Conservation (phyloP, 495 filamentous ascomycete genomes). For the Astrothelium macrocarpum region DNA sequence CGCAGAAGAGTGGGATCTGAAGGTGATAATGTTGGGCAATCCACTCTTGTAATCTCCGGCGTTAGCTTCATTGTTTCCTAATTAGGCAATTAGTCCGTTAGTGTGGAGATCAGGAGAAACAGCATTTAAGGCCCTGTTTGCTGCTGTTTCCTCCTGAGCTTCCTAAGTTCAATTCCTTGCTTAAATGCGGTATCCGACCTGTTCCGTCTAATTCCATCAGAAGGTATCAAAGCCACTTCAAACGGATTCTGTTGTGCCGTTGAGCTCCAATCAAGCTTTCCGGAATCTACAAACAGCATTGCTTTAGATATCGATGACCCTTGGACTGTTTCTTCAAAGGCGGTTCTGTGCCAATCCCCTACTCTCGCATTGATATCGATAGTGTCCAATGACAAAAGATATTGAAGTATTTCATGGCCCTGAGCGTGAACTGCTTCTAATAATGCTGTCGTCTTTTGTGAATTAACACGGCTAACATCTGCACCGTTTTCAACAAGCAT, state of each 20-base stretch:
- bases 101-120: no score
- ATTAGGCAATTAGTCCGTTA: no score
- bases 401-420: neutral
- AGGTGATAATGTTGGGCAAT: no score
- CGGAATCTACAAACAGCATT: conserved; percentile 1
- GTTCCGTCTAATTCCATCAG: no score
- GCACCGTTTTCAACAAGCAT: neutral
- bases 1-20: neutral
- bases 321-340: neutral
- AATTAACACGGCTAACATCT: neutral
- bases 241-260: neutral
- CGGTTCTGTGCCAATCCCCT: neutral
- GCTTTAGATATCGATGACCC: neutral
- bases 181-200: no score
- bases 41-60: no score
- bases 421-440: conserved; percentile 2
- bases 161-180: no score
- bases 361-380: neutral
- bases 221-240: neutral
- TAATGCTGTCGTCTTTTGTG: neutral
- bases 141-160: no score
- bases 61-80: no score
- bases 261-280: neutral
- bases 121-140: no score
- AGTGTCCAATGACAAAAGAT: neutral